These are phyloP conservation scores for Sicyos baderoa DNA, from an alignment of 306 rosid species.

Conservation along the genomic window DNA sequence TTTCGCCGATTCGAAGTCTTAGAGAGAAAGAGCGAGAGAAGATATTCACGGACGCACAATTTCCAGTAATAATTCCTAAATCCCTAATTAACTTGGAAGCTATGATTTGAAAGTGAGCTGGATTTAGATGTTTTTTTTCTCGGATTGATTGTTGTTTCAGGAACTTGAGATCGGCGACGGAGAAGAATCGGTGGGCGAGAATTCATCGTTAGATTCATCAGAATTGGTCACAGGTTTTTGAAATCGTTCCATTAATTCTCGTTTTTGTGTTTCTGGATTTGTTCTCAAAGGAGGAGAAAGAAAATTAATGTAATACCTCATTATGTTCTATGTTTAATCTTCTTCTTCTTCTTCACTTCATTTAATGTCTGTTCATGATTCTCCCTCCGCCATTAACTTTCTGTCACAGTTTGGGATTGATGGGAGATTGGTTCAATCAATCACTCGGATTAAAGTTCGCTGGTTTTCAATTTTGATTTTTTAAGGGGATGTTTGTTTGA, in stretches of 20 bases:
- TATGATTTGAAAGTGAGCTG: no score
- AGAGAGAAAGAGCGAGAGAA: slow-evolving; percentile 64
- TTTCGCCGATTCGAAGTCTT: slow-evolving; percentile 71
- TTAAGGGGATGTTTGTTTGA: no score
- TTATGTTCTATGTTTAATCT: slow-evolving; percentile 25
- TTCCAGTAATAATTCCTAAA: slow-evolving; percentile 31
- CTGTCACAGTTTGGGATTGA: not conserved
- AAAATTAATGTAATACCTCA: slow-evolving; percentile 41
- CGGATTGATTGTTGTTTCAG: no score
- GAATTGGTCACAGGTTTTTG: slow-evolving; percentile 26
- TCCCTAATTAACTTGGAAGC: not conserved
- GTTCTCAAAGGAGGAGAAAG: not conserved
- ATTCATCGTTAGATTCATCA: slow-evolving; percentile 36
- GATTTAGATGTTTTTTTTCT: no score
- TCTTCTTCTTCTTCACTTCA: slow-evolving; percentile 7
- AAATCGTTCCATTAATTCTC: not conserved
- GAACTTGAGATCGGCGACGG: slow-evolving; percentile 32
- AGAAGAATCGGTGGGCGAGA: slow-evolving; percentile 44
- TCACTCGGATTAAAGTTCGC: not conserved
- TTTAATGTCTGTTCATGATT: not conserved
- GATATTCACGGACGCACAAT: slow-evolving; percentile 26
- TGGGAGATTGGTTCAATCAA: not conserved
- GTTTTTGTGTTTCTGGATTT: not conserved
- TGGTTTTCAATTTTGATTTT: not conserved
- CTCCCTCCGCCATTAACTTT: not conserved